These are phyloP conservation scores for Saccharomyces pastorianus DNA, from an alignment of 1,139 yeast genomes.

Conservation along the genomic window DNA sequence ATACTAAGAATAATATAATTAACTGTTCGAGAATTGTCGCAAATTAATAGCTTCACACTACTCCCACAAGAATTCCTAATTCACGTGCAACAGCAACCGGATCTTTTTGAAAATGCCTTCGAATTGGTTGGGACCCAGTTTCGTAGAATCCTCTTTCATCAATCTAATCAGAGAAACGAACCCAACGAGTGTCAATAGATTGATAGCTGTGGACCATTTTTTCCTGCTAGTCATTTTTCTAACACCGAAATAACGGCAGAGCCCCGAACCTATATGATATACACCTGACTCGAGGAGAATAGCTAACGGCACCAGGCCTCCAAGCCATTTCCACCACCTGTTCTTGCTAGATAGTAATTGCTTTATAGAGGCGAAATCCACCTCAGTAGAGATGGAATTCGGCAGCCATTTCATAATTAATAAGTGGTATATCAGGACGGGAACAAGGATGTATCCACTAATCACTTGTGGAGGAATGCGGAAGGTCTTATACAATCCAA, in stretches of 20 bases:
- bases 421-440: conserved; percentile 19
- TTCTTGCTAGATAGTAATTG: conserved; percentile 19
- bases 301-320: conserved; percentile 19
- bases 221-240: conserved; percentile 14
- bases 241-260: conserved; percentile 15
- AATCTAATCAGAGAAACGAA: conserved; percentile 16
- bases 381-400: conserved; percentile 4
- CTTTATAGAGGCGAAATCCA: conserved; percentile 20
- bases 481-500: conserved; percentile 17
- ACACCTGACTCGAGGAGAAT: conserved; percentile 18
- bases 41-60: background rate
- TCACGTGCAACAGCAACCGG: background rate
- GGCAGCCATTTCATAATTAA: conserved; percentile 20
- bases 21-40: background rate
- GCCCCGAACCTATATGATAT: conserved; percentile 22
- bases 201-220: conserved; percentile 15
- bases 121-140: background rate
- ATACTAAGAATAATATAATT: background rate
- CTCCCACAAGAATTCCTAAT: background rate
- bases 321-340: conserved; percentile 15
- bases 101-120: conserved; percentile 1
- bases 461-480: conserved; percentile 17
- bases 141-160: conserved; percentile 7
- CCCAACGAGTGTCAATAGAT: conserved; percentile 13
- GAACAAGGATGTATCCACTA: conserved; percentile 20